Conservation (phyloP, 1,284 basidiomycete genomes). For the Inonotus obliquus region DNA sequence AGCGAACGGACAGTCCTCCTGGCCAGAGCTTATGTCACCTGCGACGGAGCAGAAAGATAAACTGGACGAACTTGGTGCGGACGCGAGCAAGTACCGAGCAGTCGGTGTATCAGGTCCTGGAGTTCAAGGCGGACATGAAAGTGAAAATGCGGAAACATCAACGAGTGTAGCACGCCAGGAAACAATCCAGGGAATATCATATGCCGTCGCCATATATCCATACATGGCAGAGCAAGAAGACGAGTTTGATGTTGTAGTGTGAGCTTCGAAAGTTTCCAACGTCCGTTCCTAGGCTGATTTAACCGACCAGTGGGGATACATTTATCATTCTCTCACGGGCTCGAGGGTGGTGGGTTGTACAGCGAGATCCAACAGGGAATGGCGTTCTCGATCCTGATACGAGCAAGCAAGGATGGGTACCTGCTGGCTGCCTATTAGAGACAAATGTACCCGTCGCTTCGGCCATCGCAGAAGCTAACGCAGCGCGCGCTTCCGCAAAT, state of each 20-base stretch:
- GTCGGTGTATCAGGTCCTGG: constrained; percentile 18
- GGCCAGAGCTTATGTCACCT: constrained; percentile 72
- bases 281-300: background rate
- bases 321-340: constrained; percentile 93
- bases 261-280: constrained; percentile 34
- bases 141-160: constrained; percentile 30
- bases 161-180: constrained; percentile 38
- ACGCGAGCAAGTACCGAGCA: constrained; percentile 15
- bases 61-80: constrained; percentile 25
- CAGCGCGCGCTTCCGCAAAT: constrained; percentile 29
- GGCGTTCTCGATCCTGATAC: constrained; percentile 76
- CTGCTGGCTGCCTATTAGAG: constrained; percentile 92
- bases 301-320: constrained; percentile 65
- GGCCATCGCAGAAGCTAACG: constrained; percentile 73
- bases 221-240: constrained; percentile 97
- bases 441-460: constrained; percentile 76
- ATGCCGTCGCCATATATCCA: constrained; percentile 89
- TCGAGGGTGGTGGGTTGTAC: constrained; percentile 99
- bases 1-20: constrained; percentile 51
- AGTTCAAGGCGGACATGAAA: constrained; percentile 23
- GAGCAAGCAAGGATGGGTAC: constrained; percentile 81
- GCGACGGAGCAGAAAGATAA: constrained; percentile 42
- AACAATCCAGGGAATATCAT: constrained; percentile 65
- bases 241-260: constrained; percentile 97
- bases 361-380: constrained; percentile 84